Base-by-base conservation (phyloP, 805 yeast species). In the Pichia kluyveri region DNA sequence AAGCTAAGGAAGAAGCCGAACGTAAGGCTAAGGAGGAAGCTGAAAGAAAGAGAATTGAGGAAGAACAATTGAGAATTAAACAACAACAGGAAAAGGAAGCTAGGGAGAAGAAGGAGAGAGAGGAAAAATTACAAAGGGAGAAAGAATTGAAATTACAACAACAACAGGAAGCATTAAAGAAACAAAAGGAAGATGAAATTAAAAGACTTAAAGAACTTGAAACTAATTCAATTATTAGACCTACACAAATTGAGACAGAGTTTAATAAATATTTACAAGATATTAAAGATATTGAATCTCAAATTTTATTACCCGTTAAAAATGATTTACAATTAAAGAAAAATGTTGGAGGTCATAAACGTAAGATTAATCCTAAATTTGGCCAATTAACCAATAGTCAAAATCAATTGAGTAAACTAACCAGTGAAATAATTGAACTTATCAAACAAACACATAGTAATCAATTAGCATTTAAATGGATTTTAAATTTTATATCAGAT, bases 351-450 rank as follows among this genome's bases (percentile, higher is more conserved):
- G 72, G 74, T n/a, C 73, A 80, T 47, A 83, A 83, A 59, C 71
- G 96, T 44, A 80, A 82, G 57, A 79, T 93, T 55, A 87, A 87
- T 59, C 93, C 96, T 7, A 85, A 83, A 60, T 80, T 93, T 55
- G 98, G 99, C 12, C 98, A 93, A 67, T 70, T 93, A 51, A 88
- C 96, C 1, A 82, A 80, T 58, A 80, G 89, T 46, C 65, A 60
- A 46, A 42, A 63, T 3, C 96, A 93, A 60, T 69, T 89, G 40
- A 59, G 62, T 1, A 63, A 66, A 17, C 71, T 86, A 40, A 69
- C 73, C 2, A 51, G 55, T 7, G 88, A 82, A 42, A 66, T 93
- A 2, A 56, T 68, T 1, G 67, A 58, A 6, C 59, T 82, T 31
- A 65, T 91, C 5, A 62, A 55, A 5, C 72, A 75, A 38, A 74